Base-by-base conservation (phyloP, 139 green algal genomes). In the Bryopsis sp. region DNA sequence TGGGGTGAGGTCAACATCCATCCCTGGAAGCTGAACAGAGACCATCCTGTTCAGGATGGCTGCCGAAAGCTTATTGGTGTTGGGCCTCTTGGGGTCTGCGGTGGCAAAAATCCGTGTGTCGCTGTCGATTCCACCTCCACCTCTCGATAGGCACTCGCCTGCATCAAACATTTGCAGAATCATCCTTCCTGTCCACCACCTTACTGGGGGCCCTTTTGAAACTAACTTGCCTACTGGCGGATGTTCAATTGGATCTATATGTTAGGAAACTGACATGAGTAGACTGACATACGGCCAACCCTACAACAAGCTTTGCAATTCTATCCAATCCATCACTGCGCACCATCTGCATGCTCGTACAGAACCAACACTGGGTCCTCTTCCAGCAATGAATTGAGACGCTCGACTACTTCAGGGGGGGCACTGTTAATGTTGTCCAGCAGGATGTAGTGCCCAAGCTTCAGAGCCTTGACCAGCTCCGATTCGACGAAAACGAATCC, bases 371-470 rank as follows among this genome's bases (percentile, higher is more conserved):
- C 62, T n/a, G 74, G 74, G 34, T 24, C 47, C 39, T 79, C 74
- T 39, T 79, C 74, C 58, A 73, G 65, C 0, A 79, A 61, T 46
- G 69, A 73, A 47, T 75, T 74, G 2, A 79, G 68, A 0, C 74
- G 60, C 50, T 79, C 74, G 35, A 79, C n/a, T 24, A 76, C 68
- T 54, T 79, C 74, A 33, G 74, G 68, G 2, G 74, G 62, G 1
- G 74, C 74, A 26, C 46, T 64, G 47, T 79, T 73, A 59, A 79
- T 43, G 62, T 79, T 79, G 68, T 79, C 74, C 8, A 79, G 62
- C 24, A 79, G 61, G 22, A 79, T 60, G 63, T 75, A 58, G 6
- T 36, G 43, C 19, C 54, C 43, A 50, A 19, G 15, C 43, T 50
- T 50, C 15, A 50, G 43, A 19, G 43, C 43, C 19, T 50, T 50